Evolutionary conservation across 2,329 filamentous ascomycete genomes (phyloP).

Genomic region (Cercospora zeae-maydis): DNA sequence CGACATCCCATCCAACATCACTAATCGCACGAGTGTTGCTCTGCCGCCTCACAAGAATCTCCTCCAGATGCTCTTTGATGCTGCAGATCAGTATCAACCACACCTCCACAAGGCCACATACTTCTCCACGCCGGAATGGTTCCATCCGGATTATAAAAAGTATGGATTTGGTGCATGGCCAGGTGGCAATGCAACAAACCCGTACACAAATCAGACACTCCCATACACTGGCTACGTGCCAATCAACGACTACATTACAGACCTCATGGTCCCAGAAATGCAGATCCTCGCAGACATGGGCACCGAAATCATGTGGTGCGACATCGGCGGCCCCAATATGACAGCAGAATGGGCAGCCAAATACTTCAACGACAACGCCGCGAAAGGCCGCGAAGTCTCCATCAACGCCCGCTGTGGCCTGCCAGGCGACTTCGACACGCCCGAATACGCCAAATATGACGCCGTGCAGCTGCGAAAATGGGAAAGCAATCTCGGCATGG

Average conservation of each 20-base stretch:
- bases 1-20: slow-evolving; percentile 41
- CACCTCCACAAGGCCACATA: slow-evolving; percentile 45
- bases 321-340: slow-evolving; percentile 15
- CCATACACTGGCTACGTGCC: slow-evolving; percentile 47
- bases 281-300: slow-evolving; percentile 42
- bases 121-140: slow-evolving; percentile 48
- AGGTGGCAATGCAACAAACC: slow-evolving; percentile 45
- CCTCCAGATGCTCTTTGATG: slow-evolving; percentile 44
- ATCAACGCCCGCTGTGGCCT: slow-evolving; percentile 58
- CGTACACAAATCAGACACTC: slow-evolving; percentile 43
- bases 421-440: slow-evolving; percentile 58
- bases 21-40: slow-evolving; percentile 42
- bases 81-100: slow-evolving; percentile 43
- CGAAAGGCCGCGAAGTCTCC: slow-evolving; percentile 48
- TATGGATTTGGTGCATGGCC: slow-evolving; percentile 42
- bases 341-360: slow-evolving; percentile 37
- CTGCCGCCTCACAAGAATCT: slow-evolving; percentile 43
- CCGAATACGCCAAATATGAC: slow-evolving; percentile 54
- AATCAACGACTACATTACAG: slow-evolving; percentile 41
- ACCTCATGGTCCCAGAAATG: slow-evolving; percentile 47
- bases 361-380: slow-evolving; percentile 44
- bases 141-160: slow-evolving; percentile 42
- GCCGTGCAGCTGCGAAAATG: slow-evolving; percentile 55
- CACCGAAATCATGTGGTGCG: slow-evolving; percentile 47
- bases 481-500: slow-evolving; percentile 59